phyloP scores from a whole-genome alignment of 352 stramenopile genomes.

The Phytophthora crassamura region DNA sequence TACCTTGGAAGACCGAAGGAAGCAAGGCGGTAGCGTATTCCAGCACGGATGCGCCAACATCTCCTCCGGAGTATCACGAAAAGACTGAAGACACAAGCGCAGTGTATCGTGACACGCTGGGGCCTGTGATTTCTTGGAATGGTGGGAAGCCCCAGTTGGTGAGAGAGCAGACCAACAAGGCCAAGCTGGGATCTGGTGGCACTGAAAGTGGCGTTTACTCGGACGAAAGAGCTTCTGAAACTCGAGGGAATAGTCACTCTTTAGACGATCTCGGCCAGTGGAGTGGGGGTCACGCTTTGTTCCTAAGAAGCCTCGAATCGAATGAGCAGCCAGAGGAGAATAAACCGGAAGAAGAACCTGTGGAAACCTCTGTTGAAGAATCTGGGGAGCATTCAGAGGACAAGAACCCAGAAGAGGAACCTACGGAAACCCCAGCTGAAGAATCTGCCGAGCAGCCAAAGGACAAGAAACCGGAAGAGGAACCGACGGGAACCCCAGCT shows the following conservation, averaged over 20 bases:
- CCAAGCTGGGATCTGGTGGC: neutral
- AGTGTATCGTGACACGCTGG: neutral
- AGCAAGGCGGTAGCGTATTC: too few relatives aligned
- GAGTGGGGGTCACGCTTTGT: slow-evolving; percentile 2
- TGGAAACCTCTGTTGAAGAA: neutral
- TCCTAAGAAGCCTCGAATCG: slow-evolving; percentile 6
- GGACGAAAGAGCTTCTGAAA: neutral
- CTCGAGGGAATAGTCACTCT: neutral
- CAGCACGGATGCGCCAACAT: too few relatives aligned
- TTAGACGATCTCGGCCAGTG: slow-evolving; percentile 2
- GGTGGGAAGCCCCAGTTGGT: neutral
- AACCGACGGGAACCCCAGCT: neutral
- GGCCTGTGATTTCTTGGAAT: slow-evolving; percentile 1
- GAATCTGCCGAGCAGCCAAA: neutral
- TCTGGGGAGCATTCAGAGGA: neutral
- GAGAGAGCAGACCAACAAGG: neutral
- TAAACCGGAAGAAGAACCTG: neutral
- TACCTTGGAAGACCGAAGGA: neutral
- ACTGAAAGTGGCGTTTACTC: neutral
- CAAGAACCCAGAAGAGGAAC: neutral
- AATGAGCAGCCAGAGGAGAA: slow-evolving; percentile 2
- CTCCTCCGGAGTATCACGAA: neutral
- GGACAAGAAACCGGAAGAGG: neutral
- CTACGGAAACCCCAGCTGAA: neutral
- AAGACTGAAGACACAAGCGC: neutral